Base-by-base conservation (phyloP, 2,329 filamentous ascomycete species). In the Trichoderma harzianum region DNA sequence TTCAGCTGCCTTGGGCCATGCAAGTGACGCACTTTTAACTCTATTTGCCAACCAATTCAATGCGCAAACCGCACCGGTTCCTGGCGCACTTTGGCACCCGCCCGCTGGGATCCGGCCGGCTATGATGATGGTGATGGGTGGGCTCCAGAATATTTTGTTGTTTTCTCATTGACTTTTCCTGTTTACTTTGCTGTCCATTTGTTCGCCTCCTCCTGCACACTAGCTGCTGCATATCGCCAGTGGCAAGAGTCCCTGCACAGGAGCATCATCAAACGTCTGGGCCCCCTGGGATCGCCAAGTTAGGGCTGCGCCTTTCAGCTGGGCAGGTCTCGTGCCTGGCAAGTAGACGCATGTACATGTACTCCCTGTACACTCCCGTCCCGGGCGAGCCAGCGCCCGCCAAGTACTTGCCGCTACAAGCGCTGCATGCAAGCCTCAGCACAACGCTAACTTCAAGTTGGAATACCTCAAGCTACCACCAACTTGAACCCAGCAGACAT, bases 241-340 rank as follows among this genome's bases (percentile, higher is more conserved):
- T 53, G 47, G 47, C 47, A 21, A 57, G 34, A 47, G 60, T 63
- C 16, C 16, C 39, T 43, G 16, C 16, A 43, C 39, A 43, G 16
- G 3, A 47, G 14, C 53, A 51, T 51, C 16, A 21, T 51, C 43
- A 51, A 51, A n/a, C 43, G 43, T 18, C 43, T 51, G n/a, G 43
- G 18, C 43, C 43, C 43, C 43, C 43, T 51, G 43, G 58, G 68
- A 70, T 70, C 68, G 68, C 68, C 68, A 70, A 70, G 47, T 57
- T 57, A 36, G 58, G 68, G 68, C 57, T 55, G 68, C 68, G 36
- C 55, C 30, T 63, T 70, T 70, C 68, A 70, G 68, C 68, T 70
- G 68, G 30, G 18, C 68, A 63, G 68, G 57, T 63, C 60, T 57
- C 30, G 57, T 63, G 39, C 57, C 57, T 34, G 36, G n/a, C 62